Evolutionary conservation across 805 yeast genomes (phyloP), one percentile per base, ranked within the genome.

Genomic region (Cyberlindnera nakhonratchasimensis): DNA sequence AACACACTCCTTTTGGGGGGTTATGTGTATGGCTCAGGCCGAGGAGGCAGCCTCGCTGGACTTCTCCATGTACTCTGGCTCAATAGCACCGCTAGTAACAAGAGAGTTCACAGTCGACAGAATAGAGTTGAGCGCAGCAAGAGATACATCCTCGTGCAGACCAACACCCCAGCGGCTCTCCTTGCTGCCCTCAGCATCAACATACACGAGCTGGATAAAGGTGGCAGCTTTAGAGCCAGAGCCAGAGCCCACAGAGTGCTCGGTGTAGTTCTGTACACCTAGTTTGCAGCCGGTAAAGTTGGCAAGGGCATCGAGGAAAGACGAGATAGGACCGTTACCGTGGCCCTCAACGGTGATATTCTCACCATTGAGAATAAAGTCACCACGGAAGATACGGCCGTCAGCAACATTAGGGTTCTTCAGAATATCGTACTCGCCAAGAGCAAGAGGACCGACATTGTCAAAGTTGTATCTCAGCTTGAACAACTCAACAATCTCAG

Each of bases 131-230:
- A 86, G 76, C 6, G 95, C 81, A 36, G 96, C 93, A 58, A 82
- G 83, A 20, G 95, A 82, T 41, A 86, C 93, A 66, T 90, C 96
- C 65, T 82, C 91, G 61, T 87, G 82, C 48, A 88, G 79, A 58
- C 96, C 97, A 45, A 90, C 90, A 66, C 97, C 97, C 96, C 96
- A 90, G 55, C 63, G 63, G 46, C 65, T 57, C 36, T 67, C 57
- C 48, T 70, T 70, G 35, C 67, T 63, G 40, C 67, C 68, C 34
- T 63, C 64, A 18, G 66, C 69, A 32, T 70, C 67, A 26, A 71
- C 57, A 62, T 74, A 76, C 50, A 77, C 62, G 40, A 75, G 57
- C 54, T 77, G 83, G 45, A 90, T 80, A 62, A 75, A 83, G 9
- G 90, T 76, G 34, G 87, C 90, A 53, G 90, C 91, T 63, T 79